These are phyloP conservation scores for Phytopythium aichiense DNA, from an alignment of 352 stramenopile genomes.

Conservation along the genomic window DNA sequence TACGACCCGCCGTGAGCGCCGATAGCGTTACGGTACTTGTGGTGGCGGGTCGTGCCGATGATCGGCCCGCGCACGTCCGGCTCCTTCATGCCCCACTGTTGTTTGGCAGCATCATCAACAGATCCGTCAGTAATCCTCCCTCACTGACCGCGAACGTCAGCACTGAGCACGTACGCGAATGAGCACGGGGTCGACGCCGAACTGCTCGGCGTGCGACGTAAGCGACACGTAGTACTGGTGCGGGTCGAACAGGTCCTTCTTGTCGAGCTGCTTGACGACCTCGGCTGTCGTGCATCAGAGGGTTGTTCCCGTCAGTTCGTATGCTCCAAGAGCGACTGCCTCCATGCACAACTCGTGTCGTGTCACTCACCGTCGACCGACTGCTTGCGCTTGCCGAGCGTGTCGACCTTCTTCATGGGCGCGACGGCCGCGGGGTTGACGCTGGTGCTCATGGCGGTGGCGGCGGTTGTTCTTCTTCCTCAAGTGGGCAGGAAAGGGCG, in stretches of 20 bases:
- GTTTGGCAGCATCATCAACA: neutral
- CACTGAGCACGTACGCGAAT: conserved; percentile 50
- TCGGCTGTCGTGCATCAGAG: conserved; percentile 38
- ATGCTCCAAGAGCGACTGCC: too few relatives aligned
- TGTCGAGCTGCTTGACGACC: conserved; percentile 75
- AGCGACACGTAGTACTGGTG: conserved; percentile 87
- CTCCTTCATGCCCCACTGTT: conserved; percentile 91
- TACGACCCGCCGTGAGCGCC: conserved; percentile 97
- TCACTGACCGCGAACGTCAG: neutral
- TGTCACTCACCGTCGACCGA: conserved; percentile 66
- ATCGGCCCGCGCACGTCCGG: conserved; percentile 90
- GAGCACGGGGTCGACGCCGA: conserved; percentile 82
- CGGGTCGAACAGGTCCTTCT: conserved; percentile 84
- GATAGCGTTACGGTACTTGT: conserved; percentile 97
- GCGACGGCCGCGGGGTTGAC: conserved; percentile 10
- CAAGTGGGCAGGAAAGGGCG: neutral
- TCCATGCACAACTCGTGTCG: neutral
- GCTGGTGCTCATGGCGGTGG: conserved; percentile 11
- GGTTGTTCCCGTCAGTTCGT: conserved; percentile 4
- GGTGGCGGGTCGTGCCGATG: conserved; percentile 95
- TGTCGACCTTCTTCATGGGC: conserved; percentile 77
- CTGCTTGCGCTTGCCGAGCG: conserved; percentile 88
- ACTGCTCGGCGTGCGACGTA: conserved; percentile 84
- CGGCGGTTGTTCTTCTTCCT: neutral
- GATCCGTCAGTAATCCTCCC: neutral